Evolutionary conservation across 139 green algal species (phyloP).

Genomic region (Coccomyxa sp.): DNA sequence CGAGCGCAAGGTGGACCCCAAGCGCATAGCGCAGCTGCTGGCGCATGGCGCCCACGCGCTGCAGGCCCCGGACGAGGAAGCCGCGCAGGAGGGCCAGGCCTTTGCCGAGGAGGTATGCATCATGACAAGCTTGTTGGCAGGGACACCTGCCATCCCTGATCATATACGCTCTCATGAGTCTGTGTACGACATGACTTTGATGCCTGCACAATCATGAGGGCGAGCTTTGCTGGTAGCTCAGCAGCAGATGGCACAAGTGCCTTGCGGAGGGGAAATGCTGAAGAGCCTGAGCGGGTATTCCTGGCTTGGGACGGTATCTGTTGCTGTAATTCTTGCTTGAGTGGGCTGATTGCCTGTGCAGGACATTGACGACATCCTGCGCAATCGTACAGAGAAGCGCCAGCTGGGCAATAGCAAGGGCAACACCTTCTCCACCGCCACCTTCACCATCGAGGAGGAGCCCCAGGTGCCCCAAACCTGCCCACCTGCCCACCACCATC

Average conservation of each 20-base stretch:
- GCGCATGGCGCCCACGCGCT: constrained; percentile 80
- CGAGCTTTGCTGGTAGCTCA: too few relatives aligned
- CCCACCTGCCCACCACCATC: background rate
- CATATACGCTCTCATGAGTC: background rate
- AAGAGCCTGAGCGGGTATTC: background rate
- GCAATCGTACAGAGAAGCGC: constrained; percentile 78
- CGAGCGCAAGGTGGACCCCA: constrained; percentile 62
- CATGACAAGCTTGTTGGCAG: background rate
- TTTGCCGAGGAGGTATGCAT: background rate
- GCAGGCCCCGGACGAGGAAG: constrained; percentile 22
- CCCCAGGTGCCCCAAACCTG: background rate
- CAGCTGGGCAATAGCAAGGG: constrained; percentile 69
- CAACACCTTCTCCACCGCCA: constrained; percentile 79
- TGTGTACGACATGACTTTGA: background rate
- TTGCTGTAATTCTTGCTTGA: background rate
- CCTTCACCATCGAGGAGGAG: constrained; percentile 48
- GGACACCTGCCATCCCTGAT: background rate
- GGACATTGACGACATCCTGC: constrained; percentile 86
- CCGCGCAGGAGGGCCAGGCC: constrained; percentile 23
- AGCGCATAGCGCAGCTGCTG: constrained; percentile 75
- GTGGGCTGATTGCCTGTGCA: constrained; percentile 30
- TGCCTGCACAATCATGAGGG: background rate
- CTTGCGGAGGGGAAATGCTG: too few relatives aligned
- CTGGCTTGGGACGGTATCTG: background rate
- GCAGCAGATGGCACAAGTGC: too few relatives aligned